Conservation (phyloP, 2,329 filamentous ascomycete species). For the Aspergillus awamori region DNA sequence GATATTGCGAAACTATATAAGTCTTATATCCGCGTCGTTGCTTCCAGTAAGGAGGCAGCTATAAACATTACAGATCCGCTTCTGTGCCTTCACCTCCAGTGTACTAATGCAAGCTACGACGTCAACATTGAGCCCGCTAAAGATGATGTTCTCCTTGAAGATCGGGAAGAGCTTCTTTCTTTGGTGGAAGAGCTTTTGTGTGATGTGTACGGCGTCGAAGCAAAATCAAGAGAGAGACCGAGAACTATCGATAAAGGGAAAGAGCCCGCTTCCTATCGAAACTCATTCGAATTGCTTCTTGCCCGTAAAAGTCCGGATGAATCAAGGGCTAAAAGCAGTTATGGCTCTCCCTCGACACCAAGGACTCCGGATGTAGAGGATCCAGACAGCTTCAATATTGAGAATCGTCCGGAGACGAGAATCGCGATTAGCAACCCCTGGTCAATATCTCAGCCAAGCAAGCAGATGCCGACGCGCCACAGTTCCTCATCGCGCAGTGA, state of each 20-base stretch:
- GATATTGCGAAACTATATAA: conserved; percentile 57
- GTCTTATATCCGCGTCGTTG: conserved; percentile 48
- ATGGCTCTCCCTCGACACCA: background rate
- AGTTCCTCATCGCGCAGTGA: background rate
- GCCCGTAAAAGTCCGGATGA: conserved; percentile 20
- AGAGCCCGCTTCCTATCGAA: background rate
- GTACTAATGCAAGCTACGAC: conserved; percentile 60
- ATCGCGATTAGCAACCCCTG: conserved; percentile 37
- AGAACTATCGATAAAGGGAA: conserved; percentile 7
- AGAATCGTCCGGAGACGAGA: background rate
- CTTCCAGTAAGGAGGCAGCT: conserved; percentile 23
- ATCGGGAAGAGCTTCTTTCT: conserved; percentile 48
- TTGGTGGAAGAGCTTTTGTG: conserved; percentile 45
- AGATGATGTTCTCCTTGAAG: conserved; percentile 63
- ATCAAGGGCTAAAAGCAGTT: background rate
- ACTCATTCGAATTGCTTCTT: conserved; percentile 27
- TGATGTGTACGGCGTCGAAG: conserved; percentile 17
- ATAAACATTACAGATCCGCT: conserved; percentile 55
- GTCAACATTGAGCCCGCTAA: conserved; percentile 66
- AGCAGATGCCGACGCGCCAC: conserved; percentile 13
- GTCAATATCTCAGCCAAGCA: conserved; percentile 39
- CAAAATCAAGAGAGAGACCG: background rate
- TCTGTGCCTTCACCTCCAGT: conserved; percentile 57
- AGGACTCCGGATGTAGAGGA: background rate
- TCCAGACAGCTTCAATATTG: background rate